Percentiles rank a stretch among this genome's conserved stretches.
phyloP scores from a whole-genome alignment of 148 eudicot genomes.

The Rhododendron kiyosumense region DNA sequence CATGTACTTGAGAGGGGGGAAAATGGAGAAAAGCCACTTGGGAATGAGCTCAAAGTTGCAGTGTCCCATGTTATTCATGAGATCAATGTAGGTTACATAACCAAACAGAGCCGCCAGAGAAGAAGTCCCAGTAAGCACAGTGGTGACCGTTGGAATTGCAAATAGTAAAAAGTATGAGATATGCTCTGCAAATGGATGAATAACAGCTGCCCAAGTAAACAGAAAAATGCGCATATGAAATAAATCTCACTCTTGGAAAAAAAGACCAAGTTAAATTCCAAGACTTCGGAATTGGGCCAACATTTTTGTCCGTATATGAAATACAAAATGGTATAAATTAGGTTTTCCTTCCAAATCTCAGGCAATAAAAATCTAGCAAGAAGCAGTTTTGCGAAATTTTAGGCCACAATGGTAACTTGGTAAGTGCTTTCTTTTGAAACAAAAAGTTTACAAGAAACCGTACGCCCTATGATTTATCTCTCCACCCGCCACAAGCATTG shows the following conservation, averaged over 20 bases:
- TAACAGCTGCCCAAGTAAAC: conserved; percentile 40
- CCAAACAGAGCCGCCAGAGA: conserved; percentile 22
- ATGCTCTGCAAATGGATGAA: conserved; percentile 77
- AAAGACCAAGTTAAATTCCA: not conserved
- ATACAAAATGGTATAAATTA: not conserved
- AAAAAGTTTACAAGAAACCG: not conserved
- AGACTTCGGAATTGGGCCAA: not conserved
- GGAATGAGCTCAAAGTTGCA: conserved; percentile 77
- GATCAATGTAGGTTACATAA: conserved; percentile 46
- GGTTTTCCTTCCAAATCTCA: not conserved
- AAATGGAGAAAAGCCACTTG: conserved; percentile 37
- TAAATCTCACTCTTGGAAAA: not conserved
- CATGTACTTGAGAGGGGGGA: conserved; percentile 71
- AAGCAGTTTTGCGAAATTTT: not conserved
- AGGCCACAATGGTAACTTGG: not conserved
- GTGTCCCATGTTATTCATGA: conserved; percentile 76
- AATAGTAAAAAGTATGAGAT: conserved; percentile 46
- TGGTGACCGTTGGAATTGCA: conserved; percentile 42
- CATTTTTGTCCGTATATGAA: not conserved
- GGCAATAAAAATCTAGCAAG: not conserved
- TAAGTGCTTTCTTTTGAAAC: not conserved
- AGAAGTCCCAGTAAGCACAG: conserved; percentile 11
- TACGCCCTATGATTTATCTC: not conserved
- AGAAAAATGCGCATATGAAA: not conserved
- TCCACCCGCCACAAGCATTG: not conserved